Conservation (phyloP, 1,284 basidiomycete species). For the Rugosomyces carneus region DNA sequence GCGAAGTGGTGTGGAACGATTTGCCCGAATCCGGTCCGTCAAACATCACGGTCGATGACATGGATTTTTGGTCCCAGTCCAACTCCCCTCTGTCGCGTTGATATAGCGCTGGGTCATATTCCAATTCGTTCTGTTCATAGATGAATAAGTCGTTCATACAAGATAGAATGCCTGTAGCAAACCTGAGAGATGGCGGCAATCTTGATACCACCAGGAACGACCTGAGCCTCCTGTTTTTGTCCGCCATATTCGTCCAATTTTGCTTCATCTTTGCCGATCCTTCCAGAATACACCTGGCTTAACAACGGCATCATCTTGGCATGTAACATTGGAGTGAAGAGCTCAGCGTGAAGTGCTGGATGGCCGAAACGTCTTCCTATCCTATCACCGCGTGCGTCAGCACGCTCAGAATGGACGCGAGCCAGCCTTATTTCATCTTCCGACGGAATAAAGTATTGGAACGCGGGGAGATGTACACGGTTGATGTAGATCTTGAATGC, state of each 20-base stretch:
- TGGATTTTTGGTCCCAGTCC: slow-evolving; percentile 73
- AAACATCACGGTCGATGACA: slow-evolving; percentile 55
- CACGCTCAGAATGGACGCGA: slow-evolving; percentile 64
- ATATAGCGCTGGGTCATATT: slow-evolving; percentile 71
- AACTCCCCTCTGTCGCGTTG: slow-evolving; percentile 71
- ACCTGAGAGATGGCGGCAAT: slow-evolving; percentile 76
- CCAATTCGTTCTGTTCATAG: slow-evolving; percentile 50
- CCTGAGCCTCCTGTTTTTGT: slow-evolving; percentile 62
- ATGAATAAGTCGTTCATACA: neutral
- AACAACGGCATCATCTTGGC: slow-evolving; percentile 78
- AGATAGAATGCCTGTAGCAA: slow-evolving; percentile 3
- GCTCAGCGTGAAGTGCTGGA: slow-evolving; percentile 70
- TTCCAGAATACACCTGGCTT: slow-evolving; percentile 68
- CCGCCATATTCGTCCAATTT: slow-evolving; percentile 71
- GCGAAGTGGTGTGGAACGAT: slow-evolving; percentile 30
- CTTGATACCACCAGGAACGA: slow-evolving; percentile 69
- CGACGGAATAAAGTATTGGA: slow-evolving; percentile 75
- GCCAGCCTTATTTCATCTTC: slow-evolving; percentile 66
- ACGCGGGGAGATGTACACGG: slow-evolving; percentile 60
- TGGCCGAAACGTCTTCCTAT: slow-evolving; percentile 84
- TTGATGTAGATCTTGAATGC: slow-evolving; percentile 81
- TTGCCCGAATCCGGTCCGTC: slow-evolving; percentile 35
- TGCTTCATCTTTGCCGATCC: slow-evolving; percentile 55
- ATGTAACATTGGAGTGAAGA: slow-evolving; percentile 87
- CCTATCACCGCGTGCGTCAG: slow-evolving; percentile 62